Conservation (phyloP, 208 protist species). For the Wallacemonas sp. region DNA sequence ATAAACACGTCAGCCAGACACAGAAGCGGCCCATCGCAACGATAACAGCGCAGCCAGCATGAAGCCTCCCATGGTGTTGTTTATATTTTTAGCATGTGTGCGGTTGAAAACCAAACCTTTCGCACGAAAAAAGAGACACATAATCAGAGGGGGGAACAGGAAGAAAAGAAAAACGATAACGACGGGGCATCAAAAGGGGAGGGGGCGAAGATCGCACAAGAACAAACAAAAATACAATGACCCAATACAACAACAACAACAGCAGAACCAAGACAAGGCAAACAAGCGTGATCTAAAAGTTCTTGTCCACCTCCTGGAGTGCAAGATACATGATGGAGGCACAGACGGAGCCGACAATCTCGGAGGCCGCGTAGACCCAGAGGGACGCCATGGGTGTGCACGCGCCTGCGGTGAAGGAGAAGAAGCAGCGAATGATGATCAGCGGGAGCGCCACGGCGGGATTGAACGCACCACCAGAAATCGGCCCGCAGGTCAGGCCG, state of each 20-base stretch:
- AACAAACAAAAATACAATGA: slow-evolving; percentile 2
- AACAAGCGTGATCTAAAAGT: too few species aligned
- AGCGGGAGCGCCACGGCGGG: slow-evolving; percentile 66
- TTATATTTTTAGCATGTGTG: too few species aligned
- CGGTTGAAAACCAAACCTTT: too few species aligned
- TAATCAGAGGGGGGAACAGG: neutral
- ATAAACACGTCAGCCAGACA: too few species aligned
- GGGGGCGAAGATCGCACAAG: slow-evolving; percentile 8
- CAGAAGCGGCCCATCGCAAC: too few species aligned
- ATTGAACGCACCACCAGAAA: slow-evolving; percentile 83
- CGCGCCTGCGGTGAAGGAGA: slow-evolving; percentile 38
- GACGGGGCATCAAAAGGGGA: neutral
- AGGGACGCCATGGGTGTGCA: slow-evolving; percentile 65
- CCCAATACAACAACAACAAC: slow-evolving; percentile 7
- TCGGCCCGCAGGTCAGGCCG: slow-evolving; percentile 51
- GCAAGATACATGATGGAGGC: slow-evolving; percentile 77
- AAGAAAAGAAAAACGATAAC: slow-evolving; percentile 17
- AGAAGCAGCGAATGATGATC: slow-evolving; percentile 66
- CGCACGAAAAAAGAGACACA: too few species aligned
- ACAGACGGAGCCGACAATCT: slow-evolving; percentile 60
- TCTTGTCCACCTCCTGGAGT: slow-evolving; percentile 53
- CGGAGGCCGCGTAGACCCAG: slow-evolving; percentile 69
- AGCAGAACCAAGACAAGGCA: neutral
- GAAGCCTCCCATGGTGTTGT: too few species aligned
- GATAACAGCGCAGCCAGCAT: too few species aligned